Percentiles rank a stretch among this genome's conserved stretches.
Conservation (phyloP, 169 alveolate species). For the Theileria parva region DNA sequence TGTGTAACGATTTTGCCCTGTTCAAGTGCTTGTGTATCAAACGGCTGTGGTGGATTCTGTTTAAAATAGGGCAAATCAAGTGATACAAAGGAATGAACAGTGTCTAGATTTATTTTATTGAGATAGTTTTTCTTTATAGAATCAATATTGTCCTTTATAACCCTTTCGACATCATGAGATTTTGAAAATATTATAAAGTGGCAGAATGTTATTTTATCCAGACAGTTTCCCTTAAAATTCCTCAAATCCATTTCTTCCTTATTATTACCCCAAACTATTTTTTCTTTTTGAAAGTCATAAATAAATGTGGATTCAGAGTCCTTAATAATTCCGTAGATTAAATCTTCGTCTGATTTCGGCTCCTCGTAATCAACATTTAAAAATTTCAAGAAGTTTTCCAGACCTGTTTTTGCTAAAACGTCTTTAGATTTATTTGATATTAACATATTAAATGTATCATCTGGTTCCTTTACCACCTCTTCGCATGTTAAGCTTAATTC, state of each 20-base stretch:
- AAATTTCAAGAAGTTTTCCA: not conserved
- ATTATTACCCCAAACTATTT: slow-evolving; percentile 1
- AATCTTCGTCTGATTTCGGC: not conserved
- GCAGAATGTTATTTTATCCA: slow-evolving; percentile 26
- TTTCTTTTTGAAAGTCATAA: slow-evolving; percentile 12
- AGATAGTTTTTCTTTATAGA: not conserved
- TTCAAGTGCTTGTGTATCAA: not conserved
- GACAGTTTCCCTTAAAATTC: slow-evolving; percentile 24
- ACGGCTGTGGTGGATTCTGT: not conserved
- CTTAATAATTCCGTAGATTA: slow-evolving; percentile 5
- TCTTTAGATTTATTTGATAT: not conserved
- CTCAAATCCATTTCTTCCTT: slow-evolving; percentile 40
- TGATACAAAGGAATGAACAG: not conserved
- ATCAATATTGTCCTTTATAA: not conserved
- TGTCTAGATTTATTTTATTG: not conserved
- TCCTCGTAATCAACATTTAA: not conserved
- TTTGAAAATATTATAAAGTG: not conserved
- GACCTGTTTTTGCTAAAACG: not conserved
- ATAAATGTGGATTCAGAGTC: not conserved
- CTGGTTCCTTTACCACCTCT: not conserved
- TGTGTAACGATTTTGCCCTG: slow-evolving; percentile 5
- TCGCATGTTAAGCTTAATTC: not conserved
- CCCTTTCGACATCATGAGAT: not conserved
- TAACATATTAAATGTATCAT: not conserved
- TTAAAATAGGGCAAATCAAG: slow-evolving; percentile 10